Conservation (phyloP, 768 basidiomycete genomes). For the Strobilomyces echinocephalus region DNA sequence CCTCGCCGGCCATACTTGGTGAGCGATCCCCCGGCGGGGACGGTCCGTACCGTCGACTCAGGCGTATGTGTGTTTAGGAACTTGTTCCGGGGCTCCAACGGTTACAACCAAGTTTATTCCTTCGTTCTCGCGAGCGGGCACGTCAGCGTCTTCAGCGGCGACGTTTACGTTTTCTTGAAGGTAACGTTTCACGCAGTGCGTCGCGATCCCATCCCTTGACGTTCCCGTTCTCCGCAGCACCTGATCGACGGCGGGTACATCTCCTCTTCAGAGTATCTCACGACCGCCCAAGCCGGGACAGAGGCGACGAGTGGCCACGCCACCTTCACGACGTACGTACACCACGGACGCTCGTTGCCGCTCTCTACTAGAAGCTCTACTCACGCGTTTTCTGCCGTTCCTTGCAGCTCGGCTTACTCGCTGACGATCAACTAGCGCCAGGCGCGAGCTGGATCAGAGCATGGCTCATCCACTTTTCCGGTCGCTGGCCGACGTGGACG, state of each 20-base stretch:
- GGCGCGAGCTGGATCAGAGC: too few species aligned
- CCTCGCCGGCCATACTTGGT: slow-evolving; percentile 52
- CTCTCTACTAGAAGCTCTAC: neutral
- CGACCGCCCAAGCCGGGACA: slow-evolving; percentile 56
- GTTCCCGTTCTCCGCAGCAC: slow-evolving; percentile 38
- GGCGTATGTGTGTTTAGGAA: slow-evolving; percentile 35
- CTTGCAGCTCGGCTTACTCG: slow-evolving; percentile 41
- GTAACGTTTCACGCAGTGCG: slow-evolving; percentile 26
- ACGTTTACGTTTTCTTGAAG: slow-evolving; percentile 49
- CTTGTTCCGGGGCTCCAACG: slow-evolving; percentile 51
- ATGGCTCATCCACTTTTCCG: neutral
- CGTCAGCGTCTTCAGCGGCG: slow-evolving; percentile 49
- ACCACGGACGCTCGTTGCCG: neutral
- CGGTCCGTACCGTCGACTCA: neutral
- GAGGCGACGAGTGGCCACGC: slow-evolving; percentile 60
- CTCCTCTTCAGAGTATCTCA: slow-evolving; percentile 50
- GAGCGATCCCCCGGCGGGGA: neutral
- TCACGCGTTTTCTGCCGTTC: neutral
- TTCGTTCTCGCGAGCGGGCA: slow-evolving; percentile 38
- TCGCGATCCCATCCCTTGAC: neutral
- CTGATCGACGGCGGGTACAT: slow-evolving; percentile 45
- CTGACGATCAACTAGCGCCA: slow-evolving; percentile 39
- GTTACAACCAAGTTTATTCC: slow-evolving; percentile 47
- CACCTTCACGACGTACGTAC: slow-evolving; percentile 47
- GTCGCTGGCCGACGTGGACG: neutral